A percentile compares a stretch with the other conserved stretches of the same genome.
phyloP scores from a whole-genome alignment of 192 early-diverging fungal genomes.

The Powellomyces hirtus region DNA sequence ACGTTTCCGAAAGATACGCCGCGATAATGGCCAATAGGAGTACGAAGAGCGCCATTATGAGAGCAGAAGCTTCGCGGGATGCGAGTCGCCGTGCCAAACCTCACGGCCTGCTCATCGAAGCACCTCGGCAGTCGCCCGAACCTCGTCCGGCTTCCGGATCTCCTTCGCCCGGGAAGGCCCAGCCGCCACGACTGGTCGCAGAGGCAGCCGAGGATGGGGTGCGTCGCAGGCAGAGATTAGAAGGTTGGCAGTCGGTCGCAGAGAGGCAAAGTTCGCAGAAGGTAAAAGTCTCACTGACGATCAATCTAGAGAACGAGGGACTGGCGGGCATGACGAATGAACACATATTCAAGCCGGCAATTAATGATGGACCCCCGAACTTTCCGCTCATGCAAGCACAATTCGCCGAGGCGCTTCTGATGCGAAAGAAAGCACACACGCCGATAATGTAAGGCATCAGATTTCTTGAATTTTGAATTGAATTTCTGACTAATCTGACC shows the following conservation, averaged over 20 bases:
- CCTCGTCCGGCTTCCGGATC: neutral
- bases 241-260: no score
- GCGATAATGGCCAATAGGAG: neutral
- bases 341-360: neutral
- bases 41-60: neutral
- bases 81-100: neutral
- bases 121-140: neutral
- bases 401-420: neutral
- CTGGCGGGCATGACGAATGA: neutral
- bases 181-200: neutral
- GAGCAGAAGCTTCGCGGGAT: neutral
- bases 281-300: no score
- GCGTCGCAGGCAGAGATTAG: neutral
- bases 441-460: neutral
- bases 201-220: neutral
- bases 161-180: neutral
- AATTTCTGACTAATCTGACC: neutral
- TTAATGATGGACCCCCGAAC: neutral
- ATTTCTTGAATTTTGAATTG: neutral
- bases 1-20: neutral
- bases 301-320: neutral
- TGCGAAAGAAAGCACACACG: neutral
- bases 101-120: neutral
- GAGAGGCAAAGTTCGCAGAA: no score
- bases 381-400: neutral